phyloP scores from a whole-genome alignment of 345 rosid genomes.

The Ricinus communis region DNA sequence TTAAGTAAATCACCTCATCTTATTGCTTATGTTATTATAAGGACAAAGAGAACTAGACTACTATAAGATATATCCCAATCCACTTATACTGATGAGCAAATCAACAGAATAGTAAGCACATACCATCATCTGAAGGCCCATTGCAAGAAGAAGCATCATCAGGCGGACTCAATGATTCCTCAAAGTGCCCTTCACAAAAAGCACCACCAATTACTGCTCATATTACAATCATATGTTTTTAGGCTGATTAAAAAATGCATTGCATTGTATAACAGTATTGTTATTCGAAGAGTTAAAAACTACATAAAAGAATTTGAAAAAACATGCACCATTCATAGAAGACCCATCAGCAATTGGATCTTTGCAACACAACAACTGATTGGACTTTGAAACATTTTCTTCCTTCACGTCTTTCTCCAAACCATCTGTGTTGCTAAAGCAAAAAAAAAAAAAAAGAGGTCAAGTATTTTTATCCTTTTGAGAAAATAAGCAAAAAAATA shows the following conservation, averaged over 20 bases:
- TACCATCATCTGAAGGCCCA: constrained; percentile 70
- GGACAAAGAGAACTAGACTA: no score
- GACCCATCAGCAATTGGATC: constrained; percentile 24
- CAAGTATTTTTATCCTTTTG: constrained; percentile 29
- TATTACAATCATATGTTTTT: neutral
- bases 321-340: constrained; percentile 34
- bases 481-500: constrained; percentile 10
- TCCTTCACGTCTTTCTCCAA: constrained; percentile 27
- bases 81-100: neutral
- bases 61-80: no score
- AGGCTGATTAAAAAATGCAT: no score
- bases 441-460: neutral
- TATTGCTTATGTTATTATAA: no score
- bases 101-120: no score
- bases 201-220: neutral
- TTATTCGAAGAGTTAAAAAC: neutral
- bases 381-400: constrained; percentile 8
- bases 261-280: neutral
- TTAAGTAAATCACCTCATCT: no score
- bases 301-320: no score
- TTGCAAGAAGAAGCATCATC: constrained; percentile 29
- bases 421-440: constrained; percentile 29
- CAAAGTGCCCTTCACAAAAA: constrained; percentile 35
- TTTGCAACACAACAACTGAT: constrained; percentile 8
- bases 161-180: constrained; percentile 18